These are phyloP conservation scores for Phytopythium oedochilum DNA, from an alignment of 352 stramenopile species.

Conservation along the genomic window DNA sequence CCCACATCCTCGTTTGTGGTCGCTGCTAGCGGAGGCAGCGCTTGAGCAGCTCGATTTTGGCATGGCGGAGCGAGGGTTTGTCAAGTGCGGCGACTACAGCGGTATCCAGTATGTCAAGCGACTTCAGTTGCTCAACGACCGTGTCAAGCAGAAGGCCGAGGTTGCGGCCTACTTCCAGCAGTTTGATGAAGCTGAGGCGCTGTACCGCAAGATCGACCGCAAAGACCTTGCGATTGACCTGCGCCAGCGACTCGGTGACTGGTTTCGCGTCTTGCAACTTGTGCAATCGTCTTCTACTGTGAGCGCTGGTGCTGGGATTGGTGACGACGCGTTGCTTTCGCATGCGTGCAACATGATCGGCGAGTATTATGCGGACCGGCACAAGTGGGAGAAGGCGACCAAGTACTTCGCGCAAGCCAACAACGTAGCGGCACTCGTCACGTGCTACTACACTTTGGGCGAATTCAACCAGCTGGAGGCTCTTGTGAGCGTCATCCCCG, in stretches of 20 bases:
- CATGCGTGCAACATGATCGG: constrained; percentile 89
- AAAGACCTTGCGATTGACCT: constrained; percentile 92
- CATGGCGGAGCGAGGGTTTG: constrained; percentile 91
- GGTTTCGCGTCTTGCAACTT: constrained; percentile 88
- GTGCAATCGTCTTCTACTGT: constrained; percentile 34
- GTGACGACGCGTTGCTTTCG: constrained; percentile 75
- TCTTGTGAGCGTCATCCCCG: constrained; percentile 80
- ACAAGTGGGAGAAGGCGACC: constrained; percentile 91
- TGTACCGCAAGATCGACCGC: constrained; percentile 93
- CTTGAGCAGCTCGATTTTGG: constrained; percentile 89
- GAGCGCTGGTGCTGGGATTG: constrained; percentile 23
- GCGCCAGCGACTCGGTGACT: constrained; percentile 88
- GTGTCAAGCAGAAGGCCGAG: constrained; percentile 90
- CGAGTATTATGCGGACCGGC: constrained; percentile 88
- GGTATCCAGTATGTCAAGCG: constrained; percentile 93
- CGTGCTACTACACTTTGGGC: constrained; percentile 91
- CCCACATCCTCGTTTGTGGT: constrained; percentile 85
- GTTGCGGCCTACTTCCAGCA: constrained; percentile 88
- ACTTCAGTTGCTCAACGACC: constrained; percentile 83
- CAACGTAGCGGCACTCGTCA: constrained; percentile 68
- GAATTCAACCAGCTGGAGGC: constrained; percentile 87
- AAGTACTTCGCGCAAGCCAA: constrained; percentile 88
- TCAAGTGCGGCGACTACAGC: constrained; percentile 89
- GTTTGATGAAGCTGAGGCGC: constrained; percentile 89
- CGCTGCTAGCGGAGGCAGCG: constrained; percentile 82